Evolutionary conservation across 2,329 filamentous ascomycete genomes (phyloP), one percentile per base, ranked within the genome.

Genomic region (Fusarium neocosmosporiellum): DNA sequence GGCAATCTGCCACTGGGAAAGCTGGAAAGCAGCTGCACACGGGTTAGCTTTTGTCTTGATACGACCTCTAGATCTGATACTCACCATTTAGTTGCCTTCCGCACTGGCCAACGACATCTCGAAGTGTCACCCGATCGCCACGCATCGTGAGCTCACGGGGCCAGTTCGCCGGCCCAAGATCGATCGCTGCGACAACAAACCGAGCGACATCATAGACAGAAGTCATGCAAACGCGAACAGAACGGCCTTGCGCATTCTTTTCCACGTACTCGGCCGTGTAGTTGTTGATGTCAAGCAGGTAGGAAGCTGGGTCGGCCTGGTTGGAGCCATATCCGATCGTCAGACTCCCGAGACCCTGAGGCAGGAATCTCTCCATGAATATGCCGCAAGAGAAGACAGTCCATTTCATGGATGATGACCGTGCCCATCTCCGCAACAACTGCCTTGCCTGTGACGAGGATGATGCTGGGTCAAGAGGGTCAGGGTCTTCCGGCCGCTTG

Each of bases 301-400:
- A 94, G 74, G 89, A 88, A 7, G 92, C 91, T 71, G 91, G 88
- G 16, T 83, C 83, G 10, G 84, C 82, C 24, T 90, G 83, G 20
- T 87, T 86, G 46, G 86, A 87, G n/a, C 86, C 85, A 31, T 77
- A 75, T 1, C 92, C 92, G 54, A 94, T 90, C 36, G 86, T 84
- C 62, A 89, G 86, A 20, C 85, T 83, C 14, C 85, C 84, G 66
- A 95, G 86, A 0, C 93, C 93, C 4, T 88, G 89, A 0, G 90
- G 90, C 22, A 89, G 89, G 75, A 95, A 94, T 1, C 92, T 86
- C 78, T 95, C 93, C 84, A 94, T 95, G 72, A 95, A 90, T 33
- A 94, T 81, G 22, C 93, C 93, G 74, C 93, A 95, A 0, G 90
- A 89, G 80, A 95, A 94, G 29, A 91, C 85, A 0, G 92, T 94